A percentile compares a stretch with the other conserved stretches of the same genome.
Conservation (phyloP, 2,329 filamentous ascomycete species). For the Claviceps monticola region DNA sequence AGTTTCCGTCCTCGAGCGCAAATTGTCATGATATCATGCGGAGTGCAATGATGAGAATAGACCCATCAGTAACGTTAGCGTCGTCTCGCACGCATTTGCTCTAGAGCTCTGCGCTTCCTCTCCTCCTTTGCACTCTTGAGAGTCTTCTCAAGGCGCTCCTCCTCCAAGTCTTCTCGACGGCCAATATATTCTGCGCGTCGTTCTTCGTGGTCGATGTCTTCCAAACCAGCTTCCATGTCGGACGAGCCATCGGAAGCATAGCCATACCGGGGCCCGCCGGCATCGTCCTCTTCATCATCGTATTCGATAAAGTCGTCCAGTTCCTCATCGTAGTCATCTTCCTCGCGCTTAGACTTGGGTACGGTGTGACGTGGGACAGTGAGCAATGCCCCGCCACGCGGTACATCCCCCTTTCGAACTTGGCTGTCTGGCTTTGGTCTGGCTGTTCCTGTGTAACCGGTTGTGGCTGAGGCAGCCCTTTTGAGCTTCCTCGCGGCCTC, state of each 20-base stretch:
- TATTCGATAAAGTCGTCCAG: constrained; percentile 49
- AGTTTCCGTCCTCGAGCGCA: neutral
- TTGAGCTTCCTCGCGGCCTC: constrained; percentile 43
- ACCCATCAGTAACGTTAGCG: constrained; percentile 7
- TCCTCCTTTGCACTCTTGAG: constrained; percentile 51
- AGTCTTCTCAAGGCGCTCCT: constrained; percentile 46
- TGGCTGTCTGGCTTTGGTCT: constrained; percentile 34
- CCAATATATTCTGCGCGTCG: constrained; percentile 45
- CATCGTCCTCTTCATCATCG: constrained; percentile 40
- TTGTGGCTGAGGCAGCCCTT: constrained; percentile 47
- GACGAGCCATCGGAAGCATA: constrained; percentile 55
- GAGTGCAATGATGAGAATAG: neutral
- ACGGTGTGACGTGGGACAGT: constrained; percentile 17
- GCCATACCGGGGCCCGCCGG: constrained; percentile 28
- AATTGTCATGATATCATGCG: neutral
- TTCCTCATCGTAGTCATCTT: constrained; percentile 50
- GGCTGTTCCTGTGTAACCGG: constrained; percentile 51
- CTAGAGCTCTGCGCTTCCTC: constrained; percentile 29
- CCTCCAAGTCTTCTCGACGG: constrained; percentile 51
- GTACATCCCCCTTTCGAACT: constrained; percentile 19
- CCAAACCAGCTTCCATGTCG: constrained; percentile 66
- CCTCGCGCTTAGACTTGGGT: constrained; percentile 26
- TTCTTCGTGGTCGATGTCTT: constrained; percentile 63
- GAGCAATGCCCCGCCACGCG: constrained; percentile 28
- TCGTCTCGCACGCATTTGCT: constrained; percentile 19